Base-by-base conservation (phyloP, 2,329 filamentous ascomycete genomes). In the Neonectria magnoliae region DNA sequence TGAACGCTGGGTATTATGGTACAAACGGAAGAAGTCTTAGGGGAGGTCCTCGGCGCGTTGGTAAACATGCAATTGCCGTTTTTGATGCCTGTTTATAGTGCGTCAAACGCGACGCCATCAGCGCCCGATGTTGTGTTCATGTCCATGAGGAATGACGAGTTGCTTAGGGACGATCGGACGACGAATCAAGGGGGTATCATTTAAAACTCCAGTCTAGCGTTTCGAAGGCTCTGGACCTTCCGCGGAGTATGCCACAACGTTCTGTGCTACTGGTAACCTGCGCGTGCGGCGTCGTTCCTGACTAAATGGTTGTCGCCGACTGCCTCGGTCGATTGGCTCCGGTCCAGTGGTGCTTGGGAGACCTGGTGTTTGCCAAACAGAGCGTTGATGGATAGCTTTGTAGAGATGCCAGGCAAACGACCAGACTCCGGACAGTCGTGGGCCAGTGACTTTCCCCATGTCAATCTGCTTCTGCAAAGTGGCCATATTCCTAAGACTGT, bases 131-230 rank as follows among this genome's bases (percentile, higher is more conserved):
- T 33, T 27, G 18, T 2, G 22, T 18, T 29, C n/a, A 50, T 31
- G 10, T 10, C 16, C n/a, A 18, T 7, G 2, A 31, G n/a, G 25
- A 14, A 31, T 20, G 11, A 10, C 16, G 48, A 20, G 48, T 42
- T 25, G 25, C 25, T 25, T 20, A 8, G 18, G 10, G 13, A 33
- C 25, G 51, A n/a, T 42, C 8, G 9, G 55, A 25, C 5, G 47
- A 50, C 6, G 33, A 44, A 64, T 41, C 66, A 71, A 59, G 57
- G 66, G 69, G 69, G 69, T 71, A 71, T 71, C 69, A 70, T 70
- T 64, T 20, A 44, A 64, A 51, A 22, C 48, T 58, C 51, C 51
- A 44, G 52, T 61, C 55, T 53, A 66, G 25, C 54, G 31, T 38
- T 60, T 60, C n/a, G 56, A 50, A 41, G 20, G 29, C 25, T 41